Evolutionary conservation across 805 yeast species (phyloP), one percentile per base, ranked within the genome.

Genomic region (Kockiozyma suomiensis): DNA sequence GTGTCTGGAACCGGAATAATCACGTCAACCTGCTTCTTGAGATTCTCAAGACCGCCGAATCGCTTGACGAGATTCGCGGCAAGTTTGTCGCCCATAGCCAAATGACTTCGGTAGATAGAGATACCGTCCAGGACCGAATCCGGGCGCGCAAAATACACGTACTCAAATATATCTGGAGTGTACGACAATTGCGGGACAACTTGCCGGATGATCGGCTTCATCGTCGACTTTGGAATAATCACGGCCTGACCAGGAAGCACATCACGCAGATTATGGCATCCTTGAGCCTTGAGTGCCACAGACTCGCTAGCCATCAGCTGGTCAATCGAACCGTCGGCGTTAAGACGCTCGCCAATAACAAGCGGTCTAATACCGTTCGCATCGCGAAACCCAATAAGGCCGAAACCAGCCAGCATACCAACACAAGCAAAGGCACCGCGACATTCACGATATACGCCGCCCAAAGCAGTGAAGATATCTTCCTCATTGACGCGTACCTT

Each of bases 1-100:
- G 99, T 94, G 74, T 94, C 99, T 10, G 99, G 99, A 13, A 94
- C 99, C 1, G 99, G 97, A 59, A 94, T 90, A 40, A 94, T 96
- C 49, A 93, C 99, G 70, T 94, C 99, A 57, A 94, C 86, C 61
- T 83, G 83, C 54, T 80, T 75, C 43, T 77, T 74, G 50, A 80
- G 79, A 21, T 79, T 76, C 40, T 81, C 84, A 3, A 68, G 54
- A 15, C 77, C 78, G 17, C 76, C 77, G 59, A 82, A 78, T 13
- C 75, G 70, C 21, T 72, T 63, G 28, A 72, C 70, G 64, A 94
- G 87, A 70, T 85, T 87, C 53, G 81, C 76, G 4, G 98, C 99
- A 58, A 94, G 80, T 72, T 88, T 88, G 63, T 81, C 85, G 69
- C 99, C 99, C 99, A 94, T 94, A 65, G 85, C 90, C 63, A 94